Evolutionary conservation across 352 stramenopile genomes (phyloP).

Genomic region (Phytophthora parvispora): DNA sequence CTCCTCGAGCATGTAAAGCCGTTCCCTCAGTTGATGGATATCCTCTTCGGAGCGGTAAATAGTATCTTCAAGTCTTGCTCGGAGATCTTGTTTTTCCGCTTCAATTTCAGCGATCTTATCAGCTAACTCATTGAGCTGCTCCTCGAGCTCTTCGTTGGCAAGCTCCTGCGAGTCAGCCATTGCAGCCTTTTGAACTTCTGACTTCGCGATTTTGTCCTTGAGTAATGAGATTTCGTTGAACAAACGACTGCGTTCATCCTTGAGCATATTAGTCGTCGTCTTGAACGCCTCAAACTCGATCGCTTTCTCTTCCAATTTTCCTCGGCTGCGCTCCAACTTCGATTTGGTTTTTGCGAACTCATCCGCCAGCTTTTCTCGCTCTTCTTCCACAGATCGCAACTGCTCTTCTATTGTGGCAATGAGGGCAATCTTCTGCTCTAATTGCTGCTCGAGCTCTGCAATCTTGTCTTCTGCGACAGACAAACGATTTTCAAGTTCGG

Average conservation of each 20-base stretch:
- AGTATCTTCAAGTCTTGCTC: constrained; percentile 44
- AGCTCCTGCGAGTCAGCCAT: constrained; percentile 58
- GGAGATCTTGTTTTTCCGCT: constrained; percentile 59
- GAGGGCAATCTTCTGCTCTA: constrained; percentile 64
- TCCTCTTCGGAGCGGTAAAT: constrained; percentile 54
- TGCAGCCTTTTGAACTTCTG: constrained; percentile 52
- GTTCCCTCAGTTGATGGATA: constrained; percentile 56
- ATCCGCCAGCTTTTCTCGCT: constrained; percentile 59
- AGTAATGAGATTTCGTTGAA: constrained; percentile 67
- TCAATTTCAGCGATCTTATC: constrained; percentile 73
- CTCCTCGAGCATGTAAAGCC: constrained; percentile 56
- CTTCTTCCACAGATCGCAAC: constrained; percentile 47
- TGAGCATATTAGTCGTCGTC: constrained; percentile 68
- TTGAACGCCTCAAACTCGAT: constrained; percentile 74
- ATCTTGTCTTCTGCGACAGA: constrained; percentile 61
- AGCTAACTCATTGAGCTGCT: constrained; percentile 65
- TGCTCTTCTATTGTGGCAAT: constrained; percentile 65
- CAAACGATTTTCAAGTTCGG: constrained; percentile 56
- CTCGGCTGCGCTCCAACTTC: constrained; percentile 58
- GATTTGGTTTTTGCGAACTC: constrained; percentile 54
- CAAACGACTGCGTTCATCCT: constrained; percentile 64
- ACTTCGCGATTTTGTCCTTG: constrained; percentile 56
- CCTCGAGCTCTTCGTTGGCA: constrained; percentile 60
- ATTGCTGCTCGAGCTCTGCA: constrained; percentile 57
- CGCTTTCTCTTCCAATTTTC: constrained; percentile 67